Evolutionary conservation across 2,329 filamentous ascomycete genomes (phyloP), one percentile per base, ranked within the genome.

Genomic region (Diaporthe capsici): DNA sequence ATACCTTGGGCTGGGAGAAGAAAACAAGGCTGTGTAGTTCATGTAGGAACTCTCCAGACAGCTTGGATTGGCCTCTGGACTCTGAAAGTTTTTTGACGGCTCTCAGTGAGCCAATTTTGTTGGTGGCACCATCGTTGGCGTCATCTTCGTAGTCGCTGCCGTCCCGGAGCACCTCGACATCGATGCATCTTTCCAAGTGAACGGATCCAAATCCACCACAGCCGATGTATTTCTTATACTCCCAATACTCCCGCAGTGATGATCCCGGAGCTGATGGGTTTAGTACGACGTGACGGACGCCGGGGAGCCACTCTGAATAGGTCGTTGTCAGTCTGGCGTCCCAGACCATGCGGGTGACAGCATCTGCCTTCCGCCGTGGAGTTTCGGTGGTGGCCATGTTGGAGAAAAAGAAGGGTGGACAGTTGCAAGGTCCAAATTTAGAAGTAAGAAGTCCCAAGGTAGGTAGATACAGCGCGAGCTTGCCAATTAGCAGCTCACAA

Each of bases 131-230:
- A 20, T n/a, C 61, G 13, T 49, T 13, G 4, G 31, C 39, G 25
- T 22, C 61, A 20, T 25, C 44, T 42, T 58, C 55, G 31, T 20
- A 34, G 17, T 58, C 17, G 28, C 31, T 37, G 17, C 37, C 53
- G 28, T 57, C 28, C 28, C 25, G 5, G n/a, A 57, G 13, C 53
- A 31, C 25, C 4, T 57, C 53, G 15, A 47, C 13, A 25, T 44
- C 15, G 13, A 10, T 3, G 39, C 60, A 65, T 65, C 3, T 65
- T n/a, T 65, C 17, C 60, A 65, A n/a, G 28, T 28, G 6, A 8
- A 65, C 39, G 5, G 60, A 65, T n/a, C 60, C 60, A n/a, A 65
- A 65, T 25, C 60, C 60, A 28, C 37, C 37, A n/a, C 39, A 44
- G 22, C 39, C 60, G 60, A 65, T 25, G 22, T 44, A 20, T 47